These are phyloP conservation scores for Tetrastigma voinierianum DNA, from an alignment of 164 flowering plant species.

Conservation along the genomic window DNA sequence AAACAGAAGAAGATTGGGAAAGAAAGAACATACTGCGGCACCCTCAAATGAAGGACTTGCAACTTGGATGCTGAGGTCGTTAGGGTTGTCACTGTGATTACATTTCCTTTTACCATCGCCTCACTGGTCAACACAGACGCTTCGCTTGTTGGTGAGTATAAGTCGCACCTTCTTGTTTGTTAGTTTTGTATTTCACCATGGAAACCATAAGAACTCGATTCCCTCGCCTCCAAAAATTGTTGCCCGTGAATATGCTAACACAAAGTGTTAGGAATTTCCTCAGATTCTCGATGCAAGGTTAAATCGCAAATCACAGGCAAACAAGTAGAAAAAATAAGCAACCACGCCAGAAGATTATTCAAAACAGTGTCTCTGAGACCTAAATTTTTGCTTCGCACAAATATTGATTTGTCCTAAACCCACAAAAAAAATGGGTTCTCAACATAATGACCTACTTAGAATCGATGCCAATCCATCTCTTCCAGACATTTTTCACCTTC, in stretches of 20 bases:
- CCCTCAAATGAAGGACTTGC: constrained; percentile 84
- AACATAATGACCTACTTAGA: not conserved
- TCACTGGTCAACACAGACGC: constrained; percentile 75
- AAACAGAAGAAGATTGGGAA: not conserved
- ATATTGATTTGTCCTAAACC: too few relatives aligned
- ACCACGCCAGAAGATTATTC: too few relatives aligned
- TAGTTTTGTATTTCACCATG: constrained; percentile 84
- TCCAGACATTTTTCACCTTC: not conserved
- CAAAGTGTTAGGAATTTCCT: too few relatives aligned
- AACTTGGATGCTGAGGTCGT: constrained; percentile 82
- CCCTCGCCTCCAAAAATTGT: constrained; percentile 92
- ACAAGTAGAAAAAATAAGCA: too few relatives aligned
- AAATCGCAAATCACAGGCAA: too few relatives aligned
- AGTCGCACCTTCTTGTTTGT: constrained; percentile 98
- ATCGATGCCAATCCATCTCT: not conserved
- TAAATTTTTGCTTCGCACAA: too few relatives aligned
- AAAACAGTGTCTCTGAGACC: too few relatives aligned
- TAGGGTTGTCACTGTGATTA: constrained; percentile 86
- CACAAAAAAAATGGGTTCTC: too few relatives aligned
- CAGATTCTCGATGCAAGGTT: too few relatives aligned
- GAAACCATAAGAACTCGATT: constrained; percentile 96
- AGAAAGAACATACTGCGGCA: constrained; percentile 45
- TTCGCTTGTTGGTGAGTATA: constrained; percentile 93
- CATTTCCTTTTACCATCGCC: constrained; percentile 64
- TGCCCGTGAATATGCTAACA: constrained; percentile 54